Conservation (phyloP, 345 rosid species). For the Pelargonium nanum region DNA sequence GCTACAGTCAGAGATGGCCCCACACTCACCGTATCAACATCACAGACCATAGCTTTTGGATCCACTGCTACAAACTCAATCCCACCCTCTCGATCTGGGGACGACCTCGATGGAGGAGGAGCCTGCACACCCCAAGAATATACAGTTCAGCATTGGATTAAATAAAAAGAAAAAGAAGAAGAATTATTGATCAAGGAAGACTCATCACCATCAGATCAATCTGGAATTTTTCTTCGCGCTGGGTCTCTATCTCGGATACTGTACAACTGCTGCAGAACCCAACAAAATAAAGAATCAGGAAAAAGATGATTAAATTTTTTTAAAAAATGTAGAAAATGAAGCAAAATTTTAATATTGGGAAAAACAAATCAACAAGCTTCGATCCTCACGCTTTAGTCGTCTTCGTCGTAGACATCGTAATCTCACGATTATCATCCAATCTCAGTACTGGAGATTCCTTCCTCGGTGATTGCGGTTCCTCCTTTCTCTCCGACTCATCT, state of each 20-base stretch:
- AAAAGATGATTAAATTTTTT: neutral
- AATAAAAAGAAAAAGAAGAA: conserved; percentile 3
- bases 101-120: conserved; percentile 73
- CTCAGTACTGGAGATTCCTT: conserved; percentile 45
- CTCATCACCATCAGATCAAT: conserved; percentile 95
- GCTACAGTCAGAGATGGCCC: neutral
- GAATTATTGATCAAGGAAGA: too few relatives aligned
- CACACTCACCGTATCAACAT: conserved; percentile 53
- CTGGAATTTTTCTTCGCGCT: conserved; percentile 62
- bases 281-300: conserved; percentile 3
- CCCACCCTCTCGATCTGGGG: conserved; percentile 64
- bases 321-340: neutral
- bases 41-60: conserved; percentile 44
- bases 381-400: conserved; percentile 42
- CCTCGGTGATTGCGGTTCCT: conserved; percentile 43
- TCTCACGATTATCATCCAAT: conserved; percentile 42
- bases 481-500: conserved; percentile 35
- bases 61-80: conserved; percentile 48
- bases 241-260: conserved; percentile 31
- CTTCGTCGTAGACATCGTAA: conserved; percentile 17
- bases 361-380: neutral
- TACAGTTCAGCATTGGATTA: too few relatives aligned
- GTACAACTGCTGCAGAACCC: conserved; percentile 29
- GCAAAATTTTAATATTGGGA: neutral
- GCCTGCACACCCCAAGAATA: conserved; percentile 40